Percentiles rank a stretch among this genome's conserved stretches.
phyloP scores from a whole-genome alignment of 305 asterid genomes.

The Solanum aculeatissimum region DNA sequence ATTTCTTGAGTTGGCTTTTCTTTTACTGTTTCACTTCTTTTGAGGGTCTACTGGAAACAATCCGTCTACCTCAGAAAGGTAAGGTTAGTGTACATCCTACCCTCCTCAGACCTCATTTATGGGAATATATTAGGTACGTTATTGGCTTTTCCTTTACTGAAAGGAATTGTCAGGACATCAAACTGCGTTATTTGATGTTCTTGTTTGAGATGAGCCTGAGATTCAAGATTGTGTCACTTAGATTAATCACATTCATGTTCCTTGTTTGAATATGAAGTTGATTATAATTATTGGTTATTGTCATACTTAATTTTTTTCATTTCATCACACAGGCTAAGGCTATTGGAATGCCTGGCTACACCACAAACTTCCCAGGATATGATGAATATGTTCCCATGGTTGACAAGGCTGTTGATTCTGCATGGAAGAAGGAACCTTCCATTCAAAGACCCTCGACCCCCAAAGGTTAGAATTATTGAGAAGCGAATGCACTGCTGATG shows the following conservation, averaged over 20 bases:
- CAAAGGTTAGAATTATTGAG: slow-evolving; percentile 39
- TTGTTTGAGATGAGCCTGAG: background rate
- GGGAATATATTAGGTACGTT: background rate
- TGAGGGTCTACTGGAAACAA: background rate
- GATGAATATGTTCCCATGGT: slow-evolving; percentile 99
- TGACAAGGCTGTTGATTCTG: slow-evolving; percentile 94
- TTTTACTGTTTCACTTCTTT: background rate
- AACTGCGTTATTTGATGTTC: background rate
- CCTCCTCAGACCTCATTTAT: background rate
- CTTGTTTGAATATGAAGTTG: background rate
- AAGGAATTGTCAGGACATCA: background rate
- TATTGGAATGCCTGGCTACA: slow-evolving; percentile 49
- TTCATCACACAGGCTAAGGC: slow-evolving; percentile 55
- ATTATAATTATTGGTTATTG: background rate
- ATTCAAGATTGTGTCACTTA: background rate
- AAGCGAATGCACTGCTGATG: background rate
- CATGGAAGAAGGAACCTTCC: slow-evolving; percentile 68
- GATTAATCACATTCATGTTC: background rate
- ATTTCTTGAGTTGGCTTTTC: background rate
- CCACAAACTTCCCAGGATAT: slow-evolving; percentile 53
- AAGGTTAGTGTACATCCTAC: background rate
- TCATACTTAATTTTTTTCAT: background rate
- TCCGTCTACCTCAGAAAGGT: background rate
- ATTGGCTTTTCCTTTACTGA: background rate
- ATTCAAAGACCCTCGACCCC: slow-evolving; percentile 37